Evolutionary conservation across 805 yeast genomes (phyloP).

Genomic region (Schizosaccharomyces pombe): DNA sequence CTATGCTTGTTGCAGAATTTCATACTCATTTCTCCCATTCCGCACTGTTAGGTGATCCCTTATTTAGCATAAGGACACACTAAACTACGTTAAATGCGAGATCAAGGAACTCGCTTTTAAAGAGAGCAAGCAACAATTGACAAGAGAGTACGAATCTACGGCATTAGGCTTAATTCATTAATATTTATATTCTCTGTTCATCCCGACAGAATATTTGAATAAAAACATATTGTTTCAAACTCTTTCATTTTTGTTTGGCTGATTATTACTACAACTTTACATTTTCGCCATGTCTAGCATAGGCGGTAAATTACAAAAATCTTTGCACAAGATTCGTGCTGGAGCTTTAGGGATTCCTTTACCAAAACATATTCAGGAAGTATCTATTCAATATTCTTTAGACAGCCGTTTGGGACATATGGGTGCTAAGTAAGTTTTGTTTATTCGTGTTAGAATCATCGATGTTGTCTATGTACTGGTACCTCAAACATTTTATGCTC

Average conservation of each 20-base stretch:
- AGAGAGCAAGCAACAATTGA: not conserved
- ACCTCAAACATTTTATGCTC: too few species aligned
- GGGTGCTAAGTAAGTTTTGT: not conserved
- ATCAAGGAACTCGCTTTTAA: not conserved
- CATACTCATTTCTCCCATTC: too few species aligned
- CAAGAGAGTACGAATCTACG: not conserved
- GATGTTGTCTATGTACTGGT: too few species aligned
- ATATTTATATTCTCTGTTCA: too few species aligned
- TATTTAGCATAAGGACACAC: not conserved
- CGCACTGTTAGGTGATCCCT: not conserved
- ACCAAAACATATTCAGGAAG: not conserved
- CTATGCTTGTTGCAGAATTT: not conserved
- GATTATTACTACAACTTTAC: not conserved
- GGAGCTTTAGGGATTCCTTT: conserved; percentile 3
- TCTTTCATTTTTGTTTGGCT: not conserved
- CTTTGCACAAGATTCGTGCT: conserved; percentile 9
- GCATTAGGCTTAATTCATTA: too few species aligned
- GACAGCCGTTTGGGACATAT: not conserved
- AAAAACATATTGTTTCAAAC: too few species aligned
- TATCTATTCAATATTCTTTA: not conserved
- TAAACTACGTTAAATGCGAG: not conserved
- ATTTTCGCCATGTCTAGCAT: not conserved
- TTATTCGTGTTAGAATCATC: too few species aligned
- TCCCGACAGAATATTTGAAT: too few species aligned
- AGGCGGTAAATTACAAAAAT: not conserved